A percentile compares a stretch with the other conserved stretches of the same genome.
These are phyloP conservation scores for Fusarium abutilonis DNA, from an alignment of 2,329 filamentous ascomycete species.

Conservation along the genomic window DNA sequence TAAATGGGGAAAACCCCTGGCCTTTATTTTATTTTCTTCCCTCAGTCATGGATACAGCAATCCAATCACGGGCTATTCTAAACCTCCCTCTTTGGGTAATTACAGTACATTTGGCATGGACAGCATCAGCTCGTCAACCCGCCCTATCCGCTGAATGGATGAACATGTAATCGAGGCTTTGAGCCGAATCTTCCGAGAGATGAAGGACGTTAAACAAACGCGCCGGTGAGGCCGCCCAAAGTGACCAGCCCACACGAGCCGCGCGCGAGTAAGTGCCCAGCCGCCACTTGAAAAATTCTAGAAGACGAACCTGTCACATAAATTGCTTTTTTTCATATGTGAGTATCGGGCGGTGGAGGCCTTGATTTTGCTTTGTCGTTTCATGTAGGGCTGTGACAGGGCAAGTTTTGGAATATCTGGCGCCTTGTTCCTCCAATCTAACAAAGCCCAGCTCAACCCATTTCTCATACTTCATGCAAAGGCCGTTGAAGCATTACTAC, in stretches of 20 bases:
- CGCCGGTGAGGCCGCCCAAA: slow-evolving; percentile 7
- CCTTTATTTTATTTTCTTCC: slow-evolving; percentile 8
- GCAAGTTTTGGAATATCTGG: slow-evolving; percentile 24
- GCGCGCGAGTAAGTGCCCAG: slow-evolving; percentile 9
- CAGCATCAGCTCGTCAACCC: slow-evolving; percentile 19
- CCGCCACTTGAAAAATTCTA: slow-evolving; percentile 32
- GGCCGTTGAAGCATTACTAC: slow-evolving; percentile 19
- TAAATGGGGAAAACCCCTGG: slow-evolving; percentile 30
- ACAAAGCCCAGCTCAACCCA: slow-evolving; percentile 19
- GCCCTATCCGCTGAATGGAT: slow-evolving; percentile 23
- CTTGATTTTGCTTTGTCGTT: slow-evolving; percentile 22
- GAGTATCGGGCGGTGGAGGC: slow-evolving; percentile 14
- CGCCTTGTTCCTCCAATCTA: slow-evolving; percentile 39
- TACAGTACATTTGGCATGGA: slow-evolving; percentile 3
- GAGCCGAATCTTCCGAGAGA: slow-evolving; percentile 15
- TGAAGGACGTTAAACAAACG: slow-evolving; percentile 26
- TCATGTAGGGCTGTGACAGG: slow-evolving; percentile 26
- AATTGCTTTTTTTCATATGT: slow-evolving; percentile 18
- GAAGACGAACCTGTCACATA: slow-evolving; percentile 23
- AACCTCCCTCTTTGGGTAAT: slow-evolving; percentile 5
- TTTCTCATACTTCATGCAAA: slow-evolving; percentile 14
- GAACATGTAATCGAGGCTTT: slow-evolving; percentile 6
- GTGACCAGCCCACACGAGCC: slow-evolving; percentile 11
- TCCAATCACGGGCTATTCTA: neutral
- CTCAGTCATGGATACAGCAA: slow-evolving; percentile 2